phyloP scores from a whole-genome alignment of 768 basidiomycete species.

The Tylopilus subfusipes region DNA sequence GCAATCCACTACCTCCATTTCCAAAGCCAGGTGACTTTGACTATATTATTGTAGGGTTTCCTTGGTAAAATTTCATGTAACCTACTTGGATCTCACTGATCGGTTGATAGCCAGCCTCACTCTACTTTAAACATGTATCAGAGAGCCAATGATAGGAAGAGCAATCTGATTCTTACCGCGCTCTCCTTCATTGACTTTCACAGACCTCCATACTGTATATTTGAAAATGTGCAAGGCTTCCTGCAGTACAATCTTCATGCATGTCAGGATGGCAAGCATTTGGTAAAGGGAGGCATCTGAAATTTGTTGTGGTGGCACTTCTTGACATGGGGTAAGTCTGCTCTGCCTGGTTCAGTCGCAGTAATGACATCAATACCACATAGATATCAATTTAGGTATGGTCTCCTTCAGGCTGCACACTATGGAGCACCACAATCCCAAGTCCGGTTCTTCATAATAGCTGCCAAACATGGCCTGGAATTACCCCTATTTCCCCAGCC shows the following conservation, averaged over 20 bases:
- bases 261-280: slow-evolving; percentile 36
- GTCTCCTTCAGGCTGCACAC: slow-evolving; percentile 45
- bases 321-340: slow-evolving; percentile 60
- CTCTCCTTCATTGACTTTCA: slow-evolving; percentile 43
- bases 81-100: slow-evolving; percentile 1
- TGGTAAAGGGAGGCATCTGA: slow-evolving; percentile 66
- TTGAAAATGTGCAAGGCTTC: slow-evolving; percentile 51
- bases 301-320: slow-evolving; percentile 60
- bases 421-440: slow-evolving; percentile 45
- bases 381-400: slow-evolving; percentile 45
- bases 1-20: slow-evolving; percentile 40
- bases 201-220: slow-evolving; percentile 41
- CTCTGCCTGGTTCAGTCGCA: neutral
- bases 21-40: slow-evolving; percentile 55
- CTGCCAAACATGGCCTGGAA: slow-evolving; percentile 34
- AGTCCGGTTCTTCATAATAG: slow-evolving; percentile 49
- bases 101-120: slow-evolving; percentile 62
- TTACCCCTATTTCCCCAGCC: slow-evolving; percentile 43
- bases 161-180: slow-evolving; percentile 61
- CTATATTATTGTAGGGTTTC: slow-evolving; percentile 67
- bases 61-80: slow-evolving; percentile 47
- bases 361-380: neutral
- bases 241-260: slow-evolving; percentile 38
- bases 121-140: slow-evolving; percentile 70
- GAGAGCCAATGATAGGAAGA: slow-evolving; percentile 63